A percentile compares a stretch with the other conserved stretches of the same genome.
These are phyloP conservation scores for Pyrenophora seminiperda DNA, from an alignment of 2,329 filamentous ascomycete species.

Conservation along the genomic window DNA sequence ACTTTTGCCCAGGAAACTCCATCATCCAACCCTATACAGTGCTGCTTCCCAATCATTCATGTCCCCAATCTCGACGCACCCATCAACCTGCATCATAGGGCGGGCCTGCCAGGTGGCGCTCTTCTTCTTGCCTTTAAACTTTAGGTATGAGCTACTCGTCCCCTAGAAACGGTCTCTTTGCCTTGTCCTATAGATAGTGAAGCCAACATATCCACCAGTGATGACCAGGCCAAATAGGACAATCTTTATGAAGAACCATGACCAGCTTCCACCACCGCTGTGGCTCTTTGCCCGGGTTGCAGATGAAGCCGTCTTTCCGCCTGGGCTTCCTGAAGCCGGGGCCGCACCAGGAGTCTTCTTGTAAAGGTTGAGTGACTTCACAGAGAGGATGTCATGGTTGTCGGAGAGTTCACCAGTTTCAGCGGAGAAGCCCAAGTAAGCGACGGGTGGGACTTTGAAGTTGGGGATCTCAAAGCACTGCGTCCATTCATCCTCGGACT, in stretches of 20 bases:
- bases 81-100: slow-evolving; percentile 4
- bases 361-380: slow-evolving; percentile 89
- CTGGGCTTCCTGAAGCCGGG: slow-evolving; percentile 7
- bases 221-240: slow-evolving; percentile 73
- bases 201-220: slow-evolving; percentile 82
- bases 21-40: slow-evolving; percentile 30
- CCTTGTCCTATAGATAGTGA: slow-evolving; percentile 77
- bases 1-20: slow-evolving; percentile 11
- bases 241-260: slow-evolving; percentile 80
- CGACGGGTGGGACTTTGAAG: slow-evolving; percentile 74
- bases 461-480: slow-evolving; percentile 77
- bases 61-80: slow-evolving; percentile 11
- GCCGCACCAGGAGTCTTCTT: slow-evolving; percentile 51
- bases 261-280: slow-evolving; percentile 62
- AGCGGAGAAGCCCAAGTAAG: slow-evolving; percentile 71
- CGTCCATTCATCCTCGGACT: slow-evolving; percentile 84
- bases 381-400: slow-evolving; percentile 93
- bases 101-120: background rate
- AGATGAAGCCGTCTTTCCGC: slow-evolving; percentile 23
- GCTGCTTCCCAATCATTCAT: slow-evolving; percentile 13
- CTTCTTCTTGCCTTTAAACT: slow-evolving; percentile 7
- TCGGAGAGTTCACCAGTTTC: slow-evolving; percentile 97
- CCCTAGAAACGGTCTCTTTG: slow-evolving; percentile 53
- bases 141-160: slow-evolving; percentile 11
- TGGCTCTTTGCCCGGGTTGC: slow-evolving; percentile 55